Base-by-base conservation (phyloP, 73 alveolate genomes). In the Durusdinium trenchii region DNA sequence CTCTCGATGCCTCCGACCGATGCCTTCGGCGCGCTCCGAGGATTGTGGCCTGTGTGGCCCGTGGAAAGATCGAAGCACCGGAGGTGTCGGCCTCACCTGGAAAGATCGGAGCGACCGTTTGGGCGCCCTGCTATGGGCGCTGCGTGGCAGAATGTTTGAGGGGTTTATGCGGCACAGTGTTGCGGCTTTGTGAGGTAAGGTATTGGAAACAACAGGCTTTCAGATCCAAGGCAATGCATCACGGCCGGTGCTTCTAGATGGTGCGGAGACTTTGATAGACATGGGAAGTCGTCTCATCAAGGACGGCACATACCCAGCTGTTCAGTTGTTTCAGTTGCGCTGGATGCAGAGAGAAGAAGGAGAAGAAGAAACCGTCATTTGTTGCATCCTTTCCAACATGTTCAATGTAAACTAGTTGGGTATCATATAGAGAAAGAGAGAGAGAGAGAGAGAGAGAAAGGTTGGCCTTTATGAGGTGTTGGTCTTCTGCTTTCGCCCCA, bases 81-180 rank as follows among this genome's bases (percentile, higher is more conserved):
- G 93, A 83, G 51, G 93, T 35, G 20, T 67, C 62, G 3, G 48
- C 69, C 48, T 71, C 71, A 3, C 61, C 47, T 6, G 71, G 26
- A 45, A 50, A 32, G 54, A n/a, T 83, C 75, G 93, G 93, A 1
- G 93, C 93, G n/a, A 83, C 93, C 3, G 75, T 50, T 3, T 83
- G 93, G 93, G 93, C 93, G 14, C 93, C 93, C 36, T 83, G 93
- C 93, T 83, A 83, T 36, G 73, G 75, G 14, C 93, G 93, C 48
- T 23, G 28, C 90, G 18, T 79, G 90, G 67, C 61, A 32, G 50
- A 26, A 69, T 14, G 48, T 32, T 35, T 69, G 5, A 45, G 6
- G 38, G 78, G 78, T 23, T 12, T 12, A 23, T 69, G 28, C 5
- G 5, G 28, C 28, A 69, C 32, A 23, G 50, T n/a, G 6, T 26